Base-by-base conservation (phyloP, 1,284 basidiomycete species). In the Inonotus obliquus region DNA sequence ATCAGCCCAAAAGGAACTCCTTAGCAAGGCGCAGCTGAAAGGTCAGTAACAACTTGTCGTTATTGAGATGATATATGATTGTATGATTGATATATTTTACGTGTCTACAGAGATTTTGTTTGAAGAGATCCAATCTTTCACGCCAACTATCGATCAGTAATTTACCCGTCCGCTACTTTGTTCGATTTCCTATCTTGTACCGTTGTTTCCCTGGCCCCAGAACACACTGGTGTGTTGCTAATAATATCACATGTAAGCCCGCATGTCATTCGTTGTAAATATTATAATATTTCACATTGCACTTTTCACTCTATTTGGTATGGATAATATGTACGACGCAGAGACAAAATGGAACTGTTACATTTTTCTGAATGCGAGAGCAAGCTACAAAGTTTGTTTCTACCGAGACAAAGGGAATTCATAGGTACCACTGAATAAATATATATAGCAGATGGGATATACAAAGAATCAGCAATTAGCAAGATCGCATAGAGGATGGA, bases 1-100 rank as follows among this genome's bases (percentile, higher is more conserved):
- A 39, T n/a, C 68, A 88, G 86, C 84, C 61, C 80, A 83, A 70
- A 90, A 92, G 74, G 89, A 92, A 47, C 83, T 89, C 61, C 82
- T 92, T 65, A 87, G 81, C 63, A 85, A 89, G 67, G 83, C 85
- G 35, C 86, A 92, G 68, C 75, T 95, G 54, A 94, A 93, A 69
- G 70, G 74, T 62, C 59, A 64, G 60, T 11, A 44, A 6, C 7
- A n/a, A 14, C 19, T 21, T 44, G n/a, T 37, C 37, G 41, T 17
- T 41, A n/a, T 35, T 29, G 17, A 35, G 25, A 29, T 41, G 21
- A 45, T 55, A 21, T 1, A 7, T 19, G 44, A 44, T n/a, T 2
- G 21, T 55, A n/a, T 60, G 4, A 13, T 35, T 45, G n/a, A n/a
- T n/a, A n/a, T n/a, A n/a, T n/a, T 35, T 14, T 52, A 21, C 35